phyloP scores from a whole-genome alignment of 768 basidiomycete genomes.

The Psilocybe cyanescens region DNA sequence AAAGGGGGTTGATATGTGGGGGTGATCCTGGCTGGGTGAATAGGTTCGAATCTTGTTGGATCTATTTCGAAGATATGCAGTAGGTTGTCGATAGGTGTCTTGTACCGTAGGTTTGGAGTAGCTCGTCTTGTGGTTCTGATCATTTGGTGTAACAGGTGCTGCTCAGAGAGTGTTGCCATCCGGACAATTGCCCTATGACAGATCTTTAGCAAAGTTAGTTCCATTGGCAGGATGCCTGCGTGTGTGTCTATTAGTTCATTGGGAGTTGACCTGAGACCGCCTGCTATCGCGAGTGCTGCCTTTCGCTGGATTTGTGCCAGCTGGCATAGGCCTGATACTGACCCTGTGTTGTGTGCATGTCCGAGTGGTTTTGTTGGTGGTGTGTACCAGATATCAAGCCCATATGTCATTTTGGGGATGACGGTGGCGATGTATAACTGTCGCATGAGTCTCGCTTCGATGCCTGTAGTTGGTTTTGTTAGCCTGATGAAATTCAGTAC shows the following conservation, averaged over 20 bases:
- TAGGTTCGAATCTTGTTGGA: neutral
- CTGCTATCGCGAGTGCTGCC: neutral
- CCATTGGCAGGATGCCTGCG: neutral
- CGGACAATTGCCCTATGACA: constrained; percentile 2
- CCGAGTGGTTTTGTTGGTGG: neutral
- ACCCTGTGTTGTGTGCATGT: neutral
- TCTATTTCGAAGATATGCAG: neutral
- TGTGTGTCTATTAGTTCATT: constrained; percentile 11
- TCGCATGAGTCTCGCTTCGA: too few relatives aligned
- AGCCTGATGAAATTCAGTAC: too few relatives aligned
- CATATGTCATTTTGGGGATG: too few relatives aligned
- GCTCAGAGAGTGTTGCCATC: too few relatives aligned
- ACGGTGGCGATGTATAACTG: too few relatives aligned
- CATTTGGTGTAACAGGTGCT: too few relatives aligned
- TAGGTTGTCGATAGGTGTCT: neutral
- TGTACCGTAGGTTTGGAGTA: too few relatives aligned
- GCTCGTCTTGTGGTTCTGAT: neutral
- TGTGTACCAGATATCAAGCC: too few relatives aligned
- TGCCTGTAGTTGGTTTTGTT: too few relatives aligned
- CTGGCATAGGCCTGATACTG: neutral
- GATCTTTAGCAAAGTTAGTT: constrained; percentile 6
- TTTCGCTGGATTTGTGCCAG: too few relatives aligned
- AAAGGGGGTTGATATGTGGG: neutral
- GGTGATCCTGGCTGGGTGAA: neutral
- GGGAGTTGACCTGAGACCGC: constrained; percentile 5